phyloP scores from a whole-genome alignment of 306 rosid species.

The Comarum palustre region DNA sequence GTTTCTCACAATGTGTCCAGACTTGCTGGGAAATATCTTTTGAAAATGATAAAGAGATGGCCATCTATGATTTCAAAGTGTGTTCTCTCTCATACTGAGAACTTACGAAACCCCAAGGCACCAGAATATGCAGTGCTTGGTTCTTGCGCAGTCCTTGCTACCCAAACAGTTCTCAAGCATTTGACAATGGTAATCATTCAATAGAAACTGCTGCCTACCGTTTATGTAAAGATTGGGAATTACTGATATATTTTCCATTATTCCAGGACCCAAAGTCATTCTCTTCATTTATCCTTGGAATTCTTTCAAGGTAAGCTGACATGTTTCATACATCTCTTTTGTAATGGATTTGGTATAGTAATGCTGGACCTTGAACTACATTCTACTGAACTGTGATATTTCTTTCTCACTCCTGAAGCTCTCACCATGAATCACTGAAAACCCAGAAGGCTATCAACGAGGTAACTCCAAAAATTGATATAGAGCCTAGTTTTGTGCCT shows the following conservation, averaged over 20 bases:
- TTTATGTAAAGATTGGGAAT: conserved; percentile 19
- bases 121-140: conserved; percentile 86
- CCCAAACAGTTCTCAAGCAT: conserved; percentile 92
- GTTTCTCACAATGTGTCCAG: conserved; percentile 41
- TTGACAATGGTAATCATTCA: conserved; percentile 61
- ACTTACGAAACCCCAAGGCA: conserved; percentile 55
- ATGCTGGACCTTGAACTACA: conserved; percentile 21
- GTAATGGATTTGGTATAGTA: conserved; percentile 11
- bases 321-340: conserved; percentile 10
- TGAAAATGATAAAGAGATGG: conserved; percentile 93
- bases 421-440: conserved; percentile 97
- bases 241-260: conserved; percentile 35
- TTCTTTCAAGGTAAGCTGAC: conserved; percentile 78
- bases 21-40: conserved; percentile 86
- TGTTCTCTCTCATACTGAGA: conserved; percentile 68
- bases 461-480: conserved; percentile 50
- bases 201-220: conserved; percentile 25
- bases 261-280: conserved; percentile 78
- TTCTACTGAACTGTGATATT: conserved; percentile 25
- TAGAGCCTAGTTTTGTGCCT: conserved; percentile 20
- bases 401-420: conserved; percentile 52
- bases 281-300: conserved; percentile 74
- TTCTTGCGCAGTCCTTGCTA: conserved; percentile 88
- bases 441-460: conserved; percentile 92
- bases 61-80: conserved; percentile 92